Evolutionary conservation across 169 alveolate species (phyloP).

Genomic region (Eimeria tenella): DNA sequence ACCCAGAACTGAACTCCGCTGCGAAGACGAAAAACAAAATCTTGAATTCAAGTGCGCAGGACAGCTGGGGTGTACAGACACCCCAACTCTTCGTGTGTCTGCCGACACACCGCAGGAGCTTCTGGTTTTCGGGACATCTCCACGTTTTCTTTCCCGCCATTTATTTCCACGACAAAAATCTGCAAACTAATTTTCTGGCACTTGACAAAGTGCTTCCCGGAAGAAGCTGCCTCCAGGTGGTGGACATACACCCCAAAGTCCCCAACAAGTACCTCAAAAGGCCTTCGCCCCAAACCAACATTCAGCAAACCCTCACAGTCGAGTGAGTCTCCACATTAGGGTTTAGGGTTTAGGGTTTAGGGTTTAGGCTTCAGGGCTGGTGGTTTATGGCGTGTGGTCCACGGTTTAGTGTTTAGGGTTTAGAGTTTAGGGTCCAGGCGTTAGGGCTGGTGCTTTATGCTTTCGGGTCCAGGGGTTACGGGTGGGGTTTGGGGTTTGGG

Average conservation of each 20-base stretch:
- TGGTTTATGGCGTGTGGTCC: not conserved
- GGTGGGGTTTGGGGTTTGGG: too few species aligned
- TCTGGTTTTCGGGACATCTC: slow-evolving; percentile 70
- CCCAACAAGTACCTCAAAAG: slow-evolving; percentile 3
- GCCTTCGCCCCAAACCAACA: not conserved
- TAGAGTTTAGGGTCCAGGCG: too few species aligned
- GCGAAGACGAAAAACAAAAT: too few species aligned
- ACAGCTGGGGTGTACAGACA: too few species aligned
- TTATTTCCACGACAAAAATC: not conserved
- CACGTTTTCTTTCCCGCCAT: slow-evolving; percentile 67
- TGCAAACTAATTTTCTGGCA: slow-evolving; percentile 57
- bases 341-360: not conserved
- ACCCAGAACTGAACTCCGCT: too few species aligned
- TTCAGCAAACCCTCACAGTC: not conserved
- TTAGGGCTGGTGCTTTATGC: too few species aligned
- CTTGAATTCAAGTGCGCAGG: too few species aligned
- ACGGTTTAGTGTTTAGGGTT: too few species aligned
- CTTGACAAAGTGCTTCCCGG: slow-evolving; percentile 74
- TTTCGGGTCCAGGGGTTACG: too few species aligned
- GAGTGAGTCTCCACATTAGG: not conserved
- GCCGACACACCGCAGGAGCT: not conserved
- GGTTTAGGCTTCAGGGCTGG: not conserved
- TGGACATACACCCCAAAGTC: slow-evolving; percentile 1
- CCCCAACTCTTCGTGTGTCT: too few species aligned
- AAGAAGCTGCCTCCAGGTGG: slow-evolving; percentile 52